A percentile compares a stretch with the other conserved stretches of the same genome.
These are phyloP conservation scores for Fallopia convolvulus DNA, from an alignment of 148 eudicot genomes.

Conservation along the genomic window DNA sequence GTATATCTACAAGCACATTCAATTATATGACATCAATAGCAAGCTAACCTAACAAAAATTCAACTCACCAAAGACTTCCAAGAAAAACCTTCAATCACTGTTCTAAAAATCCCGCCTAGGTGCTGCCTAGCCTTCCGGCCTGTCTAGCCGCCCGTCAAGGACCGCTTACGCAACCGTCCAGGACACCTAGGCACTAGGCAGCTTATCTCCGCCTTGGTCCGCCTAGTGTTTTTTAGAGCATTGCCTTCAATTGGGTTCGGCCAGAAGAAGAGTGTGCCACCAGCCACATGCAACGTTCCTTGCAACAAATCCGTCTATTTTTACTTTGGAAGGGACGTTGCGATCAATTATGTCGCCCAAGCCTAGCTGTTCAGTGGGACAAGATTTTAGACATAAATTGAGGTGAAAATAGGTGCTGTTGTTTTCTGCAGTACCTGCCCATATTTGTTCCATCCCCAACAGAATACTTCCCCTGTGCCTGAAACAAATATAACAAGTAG, in stretches of 20 bases:
- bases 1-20: not conserved
- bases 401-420: not conserved
- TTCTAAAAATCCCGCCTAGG: no score
- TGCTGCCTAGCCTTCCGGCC: no score
- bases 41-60: no score
- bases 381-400: not conserved
- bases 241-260: conserved; percentile 50
- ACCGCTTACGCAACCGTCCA: no score
- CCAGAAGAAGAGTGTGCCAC: conserved; percentile 93
- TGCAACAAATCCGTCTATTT: conserved; percentile 43
- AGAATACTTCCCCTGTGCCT: conserved; percentile 39
- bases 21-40: not conserved
- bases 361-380: conserved; percentile 50
- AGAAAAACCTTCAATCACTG: no score
- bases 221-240: no score
- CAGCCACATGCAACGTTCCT: conserved; percentile 85
- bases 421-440: conserved; percentile 56
- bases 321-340: conserved; percentile 65
- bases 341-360: conserved; percentile 88
- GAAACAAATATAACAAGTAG: not conserved
- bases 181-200: no score
- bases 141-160: no score
- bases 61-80: no score
- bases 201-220: no score
- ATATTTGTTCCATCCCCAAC: conserved; percentile 99